Conservation (phyloP, 495 filamentous ascomycete species). For the Polyplosphaeria fusca region DNA sequence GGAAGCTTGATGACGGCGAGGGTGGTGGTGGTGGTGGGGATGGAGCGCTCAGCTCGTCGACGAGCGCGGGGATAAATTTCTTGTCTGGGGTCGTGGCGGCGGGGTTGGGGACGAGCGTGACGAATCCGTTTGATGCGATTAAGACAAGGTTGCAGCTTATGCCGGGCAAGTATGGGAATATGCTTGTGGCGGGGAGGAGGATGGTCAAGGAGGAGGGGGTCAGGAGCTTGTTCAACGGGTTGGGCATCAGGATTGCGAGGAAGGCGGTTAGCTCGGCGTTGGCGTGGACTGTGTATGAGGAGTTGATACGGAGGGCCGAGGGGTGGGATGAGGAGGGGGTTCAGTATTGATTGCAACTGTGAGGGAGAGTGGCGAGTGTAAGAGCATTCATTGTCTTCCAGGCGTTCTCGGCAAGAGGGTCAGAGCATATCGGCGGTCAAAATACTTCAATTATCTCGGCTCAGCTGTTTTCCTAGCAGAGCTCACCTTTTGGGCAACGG, state of each 20-base stretch:
- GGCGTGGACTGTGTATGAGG: constrained; percentile 96
- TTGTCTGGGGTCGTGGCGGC: constrained; percentile 74
- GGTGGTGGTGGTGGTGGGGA: background rate
- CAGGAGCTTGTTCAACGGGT: constrained; percentile 77
- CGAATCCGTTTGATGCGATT: constrained; percentile 94
- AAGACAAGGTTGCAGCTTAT: constrained; percentile 94
- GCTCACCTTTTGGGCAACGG: too few relatives aligned
- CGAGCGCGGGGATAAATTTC: constrained; percentile 72
- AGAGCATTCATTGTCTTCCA: too few relatives aligned
- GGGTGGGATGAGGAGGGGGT: constrained; percentile 43
- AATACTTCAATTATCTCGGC: too few relatives aligned
- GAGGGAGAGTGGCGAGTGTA: too few relatives aligned
- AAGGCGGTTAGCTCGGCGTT: constrained; percentile 90
- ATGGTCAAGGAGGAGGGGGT: constrained; percentile 83
- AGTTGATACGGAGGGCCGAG: constrained; percentile 76
- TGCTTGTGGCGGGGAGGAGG: constrained; percentile 66
- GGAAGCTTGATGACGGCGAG: constrained; percentile 8
- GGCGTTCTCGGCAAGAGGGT: too few relatives aligned
- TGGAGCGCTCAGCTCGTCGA: constrained; percentile 15
- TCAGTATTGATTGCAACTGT: too few relatives aligned
- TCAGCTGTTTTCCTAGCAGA: too few relatives aligned
- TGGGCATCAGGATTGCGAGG: constrained; percentile 81
- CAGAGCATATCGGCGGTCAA: too few relatives aligned
- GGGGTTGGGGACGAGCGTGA: constrained; percentile 75
- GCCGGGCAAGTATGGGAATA: constrained; percentile 78